phyloP scores from a whole-genome alignment of 1,139 yeast genomes.

The Zygoascus hellenicus region DNA sequence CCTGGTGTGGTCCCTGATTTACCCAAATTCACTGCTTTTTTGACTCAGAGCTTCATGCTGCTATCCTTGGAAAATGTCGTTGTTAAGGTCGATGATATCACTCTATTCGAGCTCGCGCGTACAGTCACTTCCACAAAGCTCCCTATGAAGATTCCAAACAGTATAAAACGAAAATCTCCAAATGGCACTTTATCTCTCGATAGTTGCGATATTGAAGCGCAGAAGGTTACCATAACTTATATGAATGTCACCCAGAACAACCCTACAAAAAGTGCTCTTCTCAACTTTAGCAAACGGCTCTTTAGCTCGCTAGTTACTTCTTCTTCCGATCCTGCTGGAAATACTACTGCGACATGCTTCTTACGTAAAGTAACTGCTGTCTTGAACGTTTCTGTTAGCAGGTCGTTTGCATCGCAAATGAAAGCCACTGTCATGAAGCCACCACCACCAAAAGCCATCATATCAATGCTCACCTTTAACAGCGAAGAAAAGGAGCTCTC shows the following conservation, averaged over 20 bases:
- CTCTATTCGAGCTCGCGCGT: conserved; percentile 30
- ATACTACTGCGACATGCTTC: conserved; percentile 29
- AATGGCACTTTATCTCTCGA: conserved; percentile 25
- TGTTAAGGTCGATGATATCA: conserved; percentile 29
- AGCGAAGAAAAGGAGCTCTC: conserved; percentile 29
- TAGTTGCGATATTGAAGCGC: conserved; percentile 26
- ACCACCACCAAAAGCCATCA: conserved; percentile 35
- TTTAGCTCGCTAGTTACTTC: conserved; percentile 28
- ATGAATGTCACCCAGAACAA: conserved; percentile 35
- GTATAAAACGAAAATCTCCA: conserved; percentile 27
- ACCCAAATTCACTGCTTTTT: conserved; percentile 34
- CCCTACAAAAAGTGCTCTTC: conserved; percentile 23
- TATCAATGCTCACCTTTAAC: conserved; percentile 32
- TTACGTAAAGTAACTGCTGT: conserved; percentile 32
- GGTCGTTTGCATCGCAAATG: conserved; percentile 32
- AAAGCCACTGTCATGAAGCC: conserved; percentile 39
- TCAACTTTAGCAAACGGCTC: conserved; percentile 33
- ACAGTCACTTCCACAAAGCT: conserved; percentile 21
- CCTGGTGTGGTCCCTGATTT: conserved; percentile 32
- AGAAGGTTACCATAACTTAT: conserved; percentile 32
- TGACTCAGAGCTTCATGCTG: conserved; percentile 37
- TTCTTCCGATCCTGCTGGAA: conserved; percentile 31
- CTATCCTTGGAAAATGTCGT: conserved; percentile 32
- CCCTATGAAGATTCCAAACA: conserved; percentile 26
- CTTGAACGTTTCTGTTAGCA: conserved; percentile 30